phyloP scores from a whole-genome alignment of 2,329 filamentous ascomycete species.

The Pestalotiopsis sp. region DNA sequence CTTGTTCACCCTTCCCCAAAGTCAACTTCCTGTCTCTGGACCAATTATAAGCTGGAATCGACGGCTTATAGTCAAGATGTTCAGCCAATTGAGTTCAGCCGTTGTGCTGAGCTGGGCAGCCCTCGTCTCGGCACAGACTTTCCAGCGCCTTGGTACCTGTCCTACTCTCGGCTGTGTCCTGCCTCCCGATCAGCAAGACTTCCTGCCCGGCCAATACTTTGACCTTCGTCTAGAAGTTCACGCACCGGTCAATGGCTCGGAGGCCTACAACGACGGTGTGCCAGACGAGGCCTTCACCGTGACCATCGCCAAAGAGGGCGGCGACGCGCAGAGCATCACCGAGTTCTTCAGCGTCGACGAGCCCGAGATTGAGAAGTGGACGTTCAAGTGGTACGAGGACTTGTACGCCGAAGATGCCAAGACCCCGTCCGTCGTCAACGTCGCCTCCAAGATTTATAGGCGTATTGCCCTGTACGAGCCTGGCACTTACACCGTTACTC shows the following conservation, averaged over 20 bases:
- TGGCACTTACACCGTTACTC: slow-evolving; percentile 75
- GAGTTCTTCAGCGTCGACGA: slow-evolving; percentile 72
- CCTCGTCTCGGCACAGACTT: slow-evolving; percentile 57
- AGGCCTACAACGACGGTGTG: slow-evolving; percentile 69
- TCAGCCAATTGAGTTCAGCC: slow-evolving; percentile 38
- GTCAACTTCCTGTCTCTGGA: neutral
- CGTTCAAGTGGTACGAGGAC: slow-evolving; percentile 84
- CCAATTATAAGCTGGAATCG: slow-evolving; percentile 7
- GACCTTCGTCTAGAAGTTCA: slow-evolving; percentile 84
- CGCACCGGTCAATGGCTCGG: slow-evolving; percentile 78
- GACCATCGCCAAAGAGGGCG: slow-evolving; percentile 69
- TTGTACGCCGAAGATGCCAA: slow-evolving; percentile 75
- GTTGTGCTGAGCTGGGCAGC: slow-evolving; percentile 37
- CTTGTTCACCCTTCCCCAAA: neutral
- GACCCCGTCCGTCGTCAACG: slow-evolving; percentile 74
- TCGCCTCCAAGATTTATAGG: slow-evolving; percentile 78
- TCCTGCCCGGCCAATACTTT: slow-evolving; percentile 82
- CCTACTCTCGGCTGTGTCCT: slow-evolving; percentile 62
- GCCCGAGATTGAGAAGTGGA: slow-evolving; percentile 77
- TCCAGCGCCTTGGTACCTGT: slow-evolving; percentile 61
- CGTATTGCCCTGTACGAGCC: slow-evolving; percentile 76
- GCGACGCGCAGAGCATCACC: slow-evolving; percentile 54
- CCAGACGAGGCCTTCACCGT: slow-evolving; percentile 78
- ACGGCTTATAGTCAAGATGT: slow-evolving; percentile 26
- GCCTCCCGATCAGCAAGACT: slow-evolving; percentile 71